Conservation (phyloP, 345 rosid genomes). For the Stellera chamaejasme region DNA sequence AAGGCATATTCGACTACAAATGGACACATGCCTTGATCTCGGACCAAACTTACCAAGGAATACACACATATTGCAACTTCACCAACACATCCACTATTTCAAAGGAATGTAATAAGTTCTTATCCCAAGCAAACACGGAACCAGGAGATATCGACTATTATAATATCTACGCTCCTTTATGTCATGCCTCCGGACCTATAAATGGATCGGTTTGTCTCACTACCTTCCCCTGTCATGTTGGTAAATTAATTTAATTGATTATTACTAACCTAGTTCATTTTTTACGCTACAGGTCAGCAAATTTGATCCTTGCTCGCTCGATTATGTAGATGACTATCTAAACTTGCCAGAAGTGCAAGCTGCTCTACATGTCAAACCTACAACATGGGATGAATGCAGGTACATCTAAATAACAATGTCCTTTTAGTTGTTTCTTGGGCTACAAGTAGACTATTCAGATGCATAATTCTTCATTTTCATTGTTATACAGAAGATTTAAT, state of each 20-base stretch:
- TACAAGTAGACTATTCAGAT: not conserved
- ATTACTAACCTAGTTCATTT: too few relatives aligned
- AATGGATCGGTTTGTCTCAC: too few relatives aligned
- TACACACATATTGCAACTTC: constrained; percentile 42
- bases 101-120: not conserved
- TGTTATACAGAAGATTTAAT: constrained; percentile 10
- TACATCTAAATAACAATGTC: not conserved
- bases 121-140: not conserved
- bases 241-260: too few relatives aligned
- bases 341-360: constrained; percentile 42
- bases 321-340: constrained; percentile 34
- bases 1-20: constrained; percentile 49
- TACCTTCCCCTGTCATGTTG: constrained; percentile 3
- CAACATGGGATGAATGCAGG: constrained; percentile 48
- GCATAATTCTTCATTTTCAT: not conserved
- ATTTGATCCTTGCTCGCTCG: constrained; percentile 45
- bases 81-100: constrained; percentile 14
- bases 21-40: constrained; percentile 66
- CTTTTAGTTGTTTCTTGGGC: not conserved
- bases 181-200: too few relatives aligned
- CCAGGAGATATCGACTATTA: constrained; percentile 54
- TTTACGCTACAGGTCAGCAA: constrained; percentile 21
- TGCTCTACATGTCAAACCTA: constrained; percentile 35
- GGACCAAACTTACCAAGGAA: constrained; percentile 26
- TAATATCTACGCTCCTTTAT: constrained; percentile 44